phyloP scores from a whole-genome alignment of 2,329 filamentous ascomycete species.

The Colletotrichum sp. region DNA sequence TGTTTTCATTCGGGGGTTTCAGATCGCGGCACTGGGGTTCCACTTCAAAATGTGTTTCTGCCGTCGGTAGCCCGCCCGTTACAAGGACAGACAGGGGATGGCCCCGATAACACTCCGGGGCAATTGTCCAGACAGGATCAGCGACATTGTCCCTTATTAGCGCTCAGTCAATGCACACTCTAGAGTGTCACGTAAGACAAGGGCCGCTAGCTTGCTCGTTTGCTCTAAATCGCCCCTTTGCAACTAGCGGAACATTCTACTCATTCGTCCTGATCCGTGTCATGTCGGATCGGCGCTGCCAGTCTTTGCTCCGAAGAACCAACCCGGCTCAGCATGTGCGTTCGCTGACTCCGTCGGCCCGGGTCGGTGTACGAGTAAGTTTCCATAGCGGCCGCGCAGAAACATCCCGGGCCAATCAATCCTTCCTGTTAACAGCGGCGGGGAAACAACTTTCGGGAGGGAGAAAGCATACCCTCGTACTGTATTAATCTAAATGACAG shows the following conservation, averaged over 20 bases:
- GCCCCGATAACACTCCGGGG: background rate
- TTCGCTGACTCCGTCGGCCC: background rate
- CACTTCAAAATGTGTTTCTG: background rate
- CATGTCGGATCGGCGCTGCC: background rate
- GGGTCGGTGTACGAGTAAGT: background rate
- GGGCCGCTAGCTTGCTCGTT: background rate
- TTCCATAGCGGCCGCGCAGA: background rate
- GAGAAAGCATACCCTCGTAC: background rate
- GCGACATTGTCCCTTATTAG: background rate
- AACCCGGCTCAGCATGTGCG: background rate
- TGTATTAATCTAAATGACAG: background rate
- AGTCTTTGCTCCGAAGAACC: background rate
- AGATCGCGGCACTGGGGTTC: background rate
- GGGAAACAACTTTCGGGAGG: background rate
- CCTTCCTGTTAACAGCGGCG: rapidly evolving
- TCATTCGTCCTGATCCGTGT: background rate
- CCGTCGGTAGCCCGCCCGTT: background rate
- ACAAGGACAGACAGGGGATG: background rate
- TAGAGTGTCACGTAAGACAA: background rate
- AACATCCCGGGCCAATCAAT: conserved; percentile 1
- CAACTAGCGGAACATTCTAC: background rate
- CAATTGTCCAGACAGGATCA: background rate
- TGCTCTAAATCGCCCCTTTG: background rate
- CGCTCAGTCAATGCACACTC: background rate
- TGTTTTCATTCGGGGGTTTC: background rate